Evolutionary conservation across 208 protist species (phyloP).

Genomic region (Leishmania gerbilli): DNA sequence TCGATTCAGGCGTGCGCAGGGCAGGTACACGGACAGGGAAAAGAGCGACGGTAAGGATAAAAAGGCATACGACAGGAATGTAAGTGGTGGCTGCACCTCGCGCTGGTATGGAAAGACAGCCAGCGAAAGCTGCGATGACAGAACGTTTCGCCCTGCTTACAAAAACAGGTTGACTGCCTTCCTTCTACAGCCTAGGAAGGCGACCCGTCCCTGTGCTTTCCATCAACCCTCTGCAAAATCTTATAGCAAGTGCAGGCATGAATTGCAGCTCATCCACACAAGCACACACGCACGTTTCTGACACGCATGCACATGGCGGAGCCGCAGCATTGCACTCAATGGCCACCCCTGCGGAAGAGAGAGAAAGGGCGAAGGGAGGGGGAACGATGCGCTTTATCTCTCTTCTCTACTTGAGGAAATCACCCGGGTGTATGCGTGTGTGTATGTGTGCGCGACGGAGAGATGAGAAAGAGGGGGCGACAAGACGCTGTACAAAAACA

Average conservation of each 20-base stretch:
- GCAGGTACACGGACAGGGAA: background rate
- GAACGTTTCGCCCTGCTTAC: background rate
- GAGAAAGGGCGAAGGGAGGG: background rate
- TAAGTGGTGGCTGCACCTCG: background rate
- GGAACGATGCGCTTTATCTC: too few species aligned
- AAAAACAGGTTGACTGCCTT: background rate
- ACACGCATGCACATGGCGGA: background rate
- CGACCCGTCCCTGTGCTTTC: background rate
- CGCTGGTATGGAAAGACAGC: background rate
- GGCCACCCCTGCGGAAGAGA: background rate
- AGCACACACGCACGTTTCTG: background rate
- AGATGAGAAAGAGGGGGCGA: background rate
- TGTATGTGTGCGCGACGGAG: too few species aligned
- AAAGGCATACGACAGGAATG: too few species aligned
- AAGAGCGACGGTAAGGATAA: too few species aligned
- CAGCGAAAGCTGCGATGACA: background rate
- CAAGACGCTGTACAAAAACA: background rate
- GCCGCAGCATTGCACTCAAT: background rate
- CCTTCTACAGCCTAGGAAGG: background rate
- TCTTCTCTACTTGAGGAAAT: background rate
- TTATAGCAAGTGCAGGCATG: too few species aligned
- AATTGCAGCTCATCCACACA: background rate
- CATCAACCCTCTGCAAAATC: background rate
- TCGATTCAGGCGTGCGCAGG: background rate
- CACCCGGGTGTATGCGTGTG: background rate